Base-by-base conservation (phyloP, 2,329 filamentous ascomycete species). In the Sporothrix dimorphospora region DNA sequence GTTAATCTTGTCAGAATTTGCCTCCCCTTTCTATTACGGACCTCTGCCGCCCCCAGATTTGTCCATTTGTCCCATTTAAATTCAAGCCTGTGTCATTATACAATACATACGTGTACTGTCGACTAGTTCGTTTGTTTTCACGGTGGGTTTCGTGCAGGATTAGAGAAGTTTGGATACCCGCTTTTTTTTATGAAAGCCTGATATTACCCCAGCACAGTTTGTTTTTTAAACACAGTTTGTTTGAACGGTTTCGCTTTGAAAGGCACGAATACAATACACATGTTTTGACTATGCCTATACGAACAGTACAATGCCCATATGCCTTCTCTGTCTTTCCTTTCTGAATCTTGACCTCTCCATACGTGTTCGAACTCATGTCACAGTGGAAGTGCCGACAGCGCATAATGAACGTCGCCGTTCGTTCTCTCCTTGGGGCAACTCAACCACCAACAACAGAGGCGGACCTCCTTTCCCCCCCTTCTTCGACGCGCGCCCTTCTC, bases 91-190 rank as follows among this genome's bases (percentile, higher is more conserved):
- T 61, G 40, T 49, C 14, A 42, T n/a, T 42, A 45, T 69, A 45
- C 19, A 34, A 65, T 67, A 34, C 63, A 66, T 66, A 21, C 8
- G 40, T 68, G 30, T 24, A 40, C 6, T 53, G 47, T 40, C 34
- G 30, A 40, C 11, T 21, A 19, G 65, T 40, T 53, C n/a, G 42
- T 66, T 47, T 66, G 45, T 49, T 51, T 51, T 12, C 27, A 34
- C 27, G 65, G 65, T n/a, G 65, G 65, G 49, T 19, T 55, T 55
- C 38, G 47, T 69, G 51, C 66, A 55, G 66, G 21, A 42, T 66
- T 68, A 12, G 27, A 69, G 59, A 30, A 34, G 24, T 59, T 69
- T 59, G 53, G 51, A 69, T 69, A 69, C 53, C 67, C 67, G 47
- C 24, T 57, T 27, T 27, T 27, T 38, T 40, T 27, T 11, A 53